phyloP scores from a whole-genome alignment of 768 basidiomycete genomes.

The Xanthoconium purpureum region DNA sequence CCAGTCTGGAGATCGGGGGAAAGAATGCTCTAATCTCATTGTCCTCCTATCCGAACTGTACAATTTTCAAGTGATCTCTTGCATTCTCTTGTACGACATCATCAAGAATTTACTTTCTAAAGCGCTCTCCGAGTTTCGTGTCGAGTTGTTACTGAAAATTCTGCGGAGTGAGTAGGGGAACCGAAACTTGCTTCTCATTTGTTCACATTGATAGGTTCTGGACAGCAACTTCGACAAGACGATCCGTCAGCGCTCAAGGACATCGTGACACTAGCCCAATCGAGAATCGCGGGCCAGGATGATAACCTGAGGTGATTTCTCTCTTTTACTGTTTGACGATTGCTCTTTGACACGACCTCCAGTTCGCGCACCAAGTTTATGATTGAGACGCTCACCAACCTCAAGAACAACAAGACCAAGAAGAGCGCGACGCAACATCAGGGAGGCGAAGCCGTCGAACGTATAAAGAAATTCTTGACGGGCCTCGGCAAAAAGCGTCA shows the following conservation, averaged over 20 bases:
- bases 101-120: slow-evolving; percentile 69
- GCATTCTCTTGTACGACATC: slow-evolving; percentile 85
- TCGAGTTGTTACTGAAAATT: slow-evolving; percentile 86
- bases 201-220: slow-evolving; percentile 64
- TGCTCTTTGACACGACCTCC: slow-evolving; percentile 2
- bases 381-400: slow-evolving; percentile 87
- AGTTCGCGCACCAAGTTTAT: slow-evolving; percentile 94
- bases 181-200: background rate
- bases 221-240: slow-evolving; percentile 85
- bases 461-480: slow-evolving; percentile 85
- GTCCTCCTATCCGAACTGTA: slow-evolving; percentile 89
- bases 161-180: slow-evolving; percentile 57
- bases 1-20: slow-evolving; percentile 51
- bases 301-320: slow-evolving; percentile 47
- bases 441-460: slow-evolving; percentile 70
- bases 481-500: slow-evolving; percentile 75
- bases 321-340: too few species aligned
- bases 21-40: slow-evolving; percentile 87
- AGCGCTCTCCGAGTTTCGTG: slow-evolving; percentile 70
- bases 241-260: slow-evolving; percentile 92
- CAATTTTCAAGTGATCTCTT: slow-evolving; percentile 93
- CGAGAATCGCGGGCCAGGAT: slow-evolving; percentile 55
- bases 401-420: slow-evolving; percentile 89
- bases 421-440: slow-evolving; percentile 62
- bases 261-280: slow-evolving; percentile 80